Conservation (phyloP, 768 basidiomycete genomes). For the Podaxis mareebaensis region DNA sequence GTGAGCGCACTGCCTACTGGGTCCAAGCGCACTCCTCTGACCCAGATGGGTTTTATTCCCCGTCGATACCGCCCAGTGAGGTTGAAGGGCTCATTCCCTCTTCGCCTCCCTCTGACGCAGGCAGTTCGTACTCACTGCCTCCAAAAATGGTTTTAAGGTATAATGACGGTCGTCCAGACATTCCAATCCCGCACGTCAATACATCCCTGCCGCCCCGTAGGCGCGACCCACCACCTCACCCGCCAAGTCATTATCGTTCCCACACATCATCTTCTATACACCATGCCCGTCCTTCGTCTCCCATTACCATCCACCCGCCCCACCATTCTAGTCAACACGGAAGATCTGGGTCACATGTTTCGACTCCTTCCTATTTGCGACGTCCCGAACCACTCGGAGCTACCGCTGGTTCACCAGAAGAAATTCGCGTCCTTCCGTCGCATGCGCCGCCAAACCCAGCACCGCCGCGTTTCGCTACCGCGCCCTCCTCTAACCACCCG, state of each 20-base stretch:
- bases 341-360: conserved; percentile 35
- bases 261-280: conserved; percentile 30
- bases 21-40: conserved; percentile 43
- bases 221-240: conserved; percentile 20
- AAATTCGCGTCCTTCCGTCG: conserved; percentile 64
- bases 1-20: conserved; percentile 68
- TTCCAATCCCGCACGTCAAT: conserved; percentile 56
- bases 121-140: conserved; percentile 55
- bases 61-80: conserved; percentile 56
- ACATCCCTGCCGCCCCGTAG: conserved; percentile 18
- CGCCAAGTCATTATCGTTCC: conserved; percentile 10
- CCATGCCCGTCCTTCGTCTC: conserved; percentile 2
- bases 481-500: conserved; percentile 30
- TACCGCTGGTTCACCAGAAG: conserved; percentile 42
- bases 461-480: conserved; percentile 30
- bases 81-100: conserved; percentile 43
- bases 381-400: conserved; percentile 23
- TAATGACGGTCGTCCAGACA: conserved; percentile 61
- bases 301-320: conserved; percentile 22
- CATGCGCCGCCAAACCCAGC: conserved; percentile 24
- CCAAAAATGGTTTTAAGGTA: conserved; percentile 75
- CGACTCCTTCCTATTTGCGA: conserved; percentile 29
- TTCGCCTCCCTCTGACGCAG: conserved; percentile 47
- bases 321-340: conserved; percentile 31
- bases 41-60: conserved; percentile 50